Conservation (phyloP, 2,329 filamentous ascomycete genomes). For the Arthrobotrys conoides region DNA sequence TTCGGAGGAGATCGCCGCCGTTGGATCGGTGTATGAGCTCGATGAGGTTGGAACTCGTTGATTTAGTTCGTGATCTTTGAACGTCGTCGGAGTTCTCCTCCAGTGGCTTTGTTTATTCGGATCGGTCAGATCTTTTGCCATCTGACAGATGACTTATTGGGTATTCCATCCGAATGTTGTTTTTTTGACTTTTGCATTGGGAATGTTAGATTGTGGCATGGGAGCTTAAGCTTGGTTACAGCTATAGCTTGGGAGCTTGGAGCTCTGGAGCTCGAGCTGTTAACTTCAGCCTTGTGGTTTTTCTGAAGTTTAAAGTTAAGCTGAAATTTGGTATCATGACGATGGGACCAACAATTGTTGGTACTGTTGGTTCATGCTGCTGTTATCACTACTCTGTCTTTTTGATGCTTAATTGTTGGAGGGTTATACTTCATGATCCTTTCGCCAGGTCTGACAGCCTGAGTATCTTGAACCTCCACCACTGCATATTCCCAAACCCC, state of each 20-base stretch:
- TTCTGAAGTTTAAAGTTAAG: slow-evolving; percentile 16
- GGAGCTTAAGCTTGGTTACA: not conserved
- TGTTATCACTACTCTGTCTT: not conserved
- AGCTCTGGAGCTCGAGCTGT: slow-evolving; percentile 16
- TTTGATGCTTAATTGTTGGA: not conserved
- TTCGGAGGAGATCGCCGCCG: slow-evolving; percentile 13
- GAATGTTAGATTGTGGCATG: slow-evolving; percentile 2
- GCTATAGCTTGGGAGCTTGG: slow-evolving; percentile 4
- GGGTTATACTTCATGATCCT: not conserved
- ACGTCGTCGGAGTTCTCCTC: slow-evolving; percentile 10
- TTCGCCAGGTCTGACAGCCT: not conserved
- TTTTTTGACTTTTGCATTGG: not conserved
- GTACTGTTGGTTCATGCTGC: not conserved
- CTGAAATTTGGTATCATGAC: slow-evolving; percentile 5
- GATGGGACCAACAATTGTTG: not conserved
- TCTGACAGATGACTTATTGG: slow-evolving; percentile 7
- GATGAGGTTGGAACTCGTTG: slow-evolving; percentile 18
- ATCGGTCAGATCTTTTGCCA: not conserved
- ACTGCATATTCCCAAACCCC: not conserved
- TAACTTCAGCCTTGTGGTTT: not conserved
- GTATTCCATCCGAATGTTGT: slow-evolving; percentile 8
- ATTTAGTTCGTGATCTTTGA: not conserved
- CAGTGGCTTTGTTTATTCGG: not conserved
- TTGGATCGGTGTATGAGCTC: slow-evolving; percentile 6
- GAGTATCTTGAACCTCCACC: not conserved